phyloP scores from a whole-genome alignment of 129 eudicot genomes.

The Calendula officinalis region DNA sequence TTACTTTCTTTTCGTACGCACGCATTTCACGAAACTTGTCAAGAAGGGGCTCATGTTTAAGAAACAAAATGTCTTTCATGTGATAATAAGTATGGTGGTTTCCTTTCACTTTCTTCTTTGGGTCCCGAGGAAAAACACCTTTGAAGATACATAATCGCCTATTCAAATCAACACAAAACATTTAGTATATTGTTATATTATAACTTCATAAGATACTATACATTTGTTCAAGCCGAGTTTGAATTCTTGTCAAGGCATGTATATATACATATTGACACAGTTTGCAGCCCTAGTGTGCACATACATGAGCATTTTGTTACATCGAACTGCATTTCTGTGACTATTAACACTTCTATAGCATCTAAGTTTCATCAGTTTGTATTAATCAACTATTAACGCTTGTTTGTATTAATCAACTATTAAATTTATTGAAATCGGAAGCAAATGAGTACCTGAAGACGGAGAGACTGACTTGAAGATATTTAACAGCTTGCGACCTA shows the following conservation, averaged over 20 bases:
- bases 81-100: slow-evolving; percentile 87
- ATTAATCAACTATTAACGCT: too few species aligned
- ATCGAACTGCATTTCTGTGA: too few species aligned
- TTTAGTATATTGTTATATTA: neutral
- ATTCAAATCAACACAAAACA: slow-evolving; percentile 9
- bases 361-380: neutral
- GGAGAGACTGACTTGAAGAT: slow-evolving; percentile 68
- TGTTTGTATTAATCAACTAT: too few species aligned
- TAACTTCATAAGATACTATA: too few species aligned
- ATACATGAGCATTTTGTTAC: too few species aligned
- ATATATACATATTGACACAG: too few species aligned
- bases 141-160: slow-evolving; percentile 85
- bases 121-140: slow-evolving; percentile 84
- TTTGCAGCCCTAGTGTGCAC: too few species aligned
- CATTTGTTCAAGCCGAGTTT: too few species aligned
- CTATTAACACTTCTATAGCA: neutral
- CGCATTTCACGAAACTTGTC: slow-evolving; percentile 67
- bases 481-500: slow-evolving; percentile 72
- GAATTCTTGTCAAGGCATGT: too few species aligned
- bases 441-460: slow-evolving; percentile 87
- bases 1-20: slow-evolving; percentile 64
- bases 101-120: slow-evolving; percentile 90
- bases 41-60: slow-evolving; percentile 67
- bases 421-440: neutral
- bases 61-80: slow-evolving; percentile 67